Evolutionary conservation across 495 filamentous ascomycete species (phyloP).

Genomic region (Sordaria brevicollis): DNA sequence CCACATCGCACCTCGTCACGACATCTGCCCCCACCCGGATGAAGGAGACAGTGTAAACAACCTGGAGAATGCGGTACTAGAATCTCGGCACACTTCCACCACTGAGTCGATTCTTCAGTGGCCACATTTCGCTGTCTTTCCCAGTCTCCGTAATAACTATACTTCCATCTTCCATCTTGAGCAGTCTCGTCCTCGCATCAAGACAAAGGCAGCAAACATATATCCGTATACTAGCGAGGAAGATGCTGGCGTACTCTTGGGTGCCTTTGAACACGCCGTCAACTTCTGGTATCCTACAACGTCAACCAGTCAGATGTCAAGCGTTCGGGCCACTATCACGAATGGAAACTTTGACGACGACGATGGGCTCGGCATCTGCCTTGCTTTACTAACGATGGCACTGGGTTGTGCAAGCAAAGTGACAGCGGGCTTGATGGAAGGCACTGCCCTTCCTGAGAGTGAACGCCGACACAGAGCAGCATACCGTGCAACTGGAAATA

Average conservation of each 20-base stretch:
- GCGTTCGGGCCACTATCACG: slow-evolving; percentile 5
- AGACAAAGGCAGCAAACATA: slow-evolving; percentile 6
- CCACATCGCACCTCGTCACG: background rate
- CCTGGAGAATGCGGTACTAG: slow-evolving; percentile 23
- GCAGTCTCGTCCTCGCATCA: slow-evolving; percentile 11
- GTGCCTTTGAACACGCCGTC: slow-evolving; percentile 18
- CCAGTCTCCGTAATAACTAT: slow-evolving; percentile 19
- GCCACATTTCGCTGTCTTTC: slow-evolving; percentile 21
- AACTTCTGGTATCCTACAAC: slow-evolving; percentile 31
- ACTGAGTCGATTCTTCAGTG: slow-evolving; percentile 24
- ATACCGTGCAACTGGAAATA: slow-evolving; percentile 15
- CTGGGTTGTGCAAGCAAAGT: slow-evolving; percentile 23
- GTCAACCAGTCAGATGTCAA: slow-evolving; percentile 11
- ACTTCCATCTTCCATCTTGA: slow-evolving; percentile 25
- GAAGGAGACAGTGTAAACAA: slow-evolving; percentile 3
- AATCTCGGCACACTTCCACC: slow-evolving; percentile 21
- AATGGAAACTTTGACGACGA: slow-evolving; percentile 10
- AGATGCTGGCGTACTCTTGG: slow-evolving; percentile 29
- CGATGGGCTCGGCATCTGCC: slow-evolving; percentile 11
- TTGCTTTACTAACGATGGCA: slow-evolving; percentile 22
- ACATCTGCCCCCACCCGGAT: background rate
- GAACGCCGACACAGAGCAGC: slow-evolving; percentile 4
- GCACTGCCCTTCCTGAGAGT: background rate
- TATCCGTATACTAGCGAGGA: slow-evolving; percentile 23
- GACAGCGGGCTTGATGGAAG: slow-evolving; percentile 4